Conservation (phyloP, 1,284 basidiomycete species). For the Malassezia obtusa region DNA sequence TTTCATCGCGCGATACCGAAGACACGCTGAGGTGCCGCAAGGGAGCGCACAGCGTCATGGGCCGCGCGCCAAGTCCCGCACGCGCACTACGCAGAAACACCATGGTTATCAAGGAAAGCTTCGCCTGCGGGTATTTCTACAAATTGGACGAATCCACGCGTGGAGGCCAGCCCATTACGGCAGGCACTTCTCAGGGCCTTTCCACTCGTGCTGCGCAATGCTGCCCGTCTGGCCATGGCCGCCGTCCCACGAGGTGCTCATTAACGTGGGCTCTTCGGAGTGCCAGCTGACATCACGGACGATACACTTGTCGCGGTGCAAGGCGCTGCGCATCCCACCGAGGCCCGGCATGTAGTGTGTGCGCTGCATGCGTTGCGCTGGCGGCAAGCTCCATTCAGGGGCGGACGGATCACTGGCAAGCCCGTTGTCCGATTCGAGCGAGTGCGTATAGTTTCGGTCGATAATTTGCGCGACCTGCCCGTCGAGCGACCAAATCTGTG, state of each 20-base stretch:
- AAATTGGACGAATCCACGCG: neutral
- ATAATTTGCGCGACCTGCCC: slow-evolving; percentile 72
- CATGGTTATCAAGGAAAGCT: neutral
- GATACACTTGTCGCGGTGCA: slow-evolving; percentile 15
- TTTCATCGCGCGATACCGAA: neutral
- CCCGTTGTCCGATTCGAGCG: slow-evolving; percentile 53
- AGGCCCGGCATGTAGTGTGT: neutral
- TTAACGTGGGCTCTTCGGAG: slow-evolving; percentile 72
- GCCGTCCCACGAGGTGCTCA: slow-evolving; percentile 80
- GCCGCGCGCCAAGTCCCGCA: neutral
- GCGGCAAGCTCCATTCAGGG: slow-evolving; percentile 5
- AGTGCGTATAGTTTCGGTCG: slow-evolving; percentile 66
- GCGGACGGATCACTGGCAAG: slow-evolving; percentile 29
- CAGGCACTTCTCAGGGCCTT: neutral
- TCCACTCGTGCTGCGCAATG: slow-evolving; percentile 16
- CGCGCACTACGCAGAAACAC: neutral
- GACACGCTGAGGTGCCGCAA: neutral
- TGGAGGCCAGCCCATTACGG: neutral
- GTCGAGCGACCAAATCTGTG: slow-evolving; percentile 86
- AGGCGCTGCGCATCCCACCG: neutral
- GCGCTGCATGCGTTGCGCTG: neutral
- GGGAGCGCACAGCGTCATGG: neutral
- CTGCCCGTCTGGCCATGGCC: slow-evolving; percentile 29
- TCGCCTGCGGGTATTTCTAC: neutral
- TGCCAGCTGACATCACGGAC: slow-evolving; percentile 92